Conservation (phyloP, 2,329 filamentous ascomycete genomes). For the Aureobasidium sp. region DNA sequence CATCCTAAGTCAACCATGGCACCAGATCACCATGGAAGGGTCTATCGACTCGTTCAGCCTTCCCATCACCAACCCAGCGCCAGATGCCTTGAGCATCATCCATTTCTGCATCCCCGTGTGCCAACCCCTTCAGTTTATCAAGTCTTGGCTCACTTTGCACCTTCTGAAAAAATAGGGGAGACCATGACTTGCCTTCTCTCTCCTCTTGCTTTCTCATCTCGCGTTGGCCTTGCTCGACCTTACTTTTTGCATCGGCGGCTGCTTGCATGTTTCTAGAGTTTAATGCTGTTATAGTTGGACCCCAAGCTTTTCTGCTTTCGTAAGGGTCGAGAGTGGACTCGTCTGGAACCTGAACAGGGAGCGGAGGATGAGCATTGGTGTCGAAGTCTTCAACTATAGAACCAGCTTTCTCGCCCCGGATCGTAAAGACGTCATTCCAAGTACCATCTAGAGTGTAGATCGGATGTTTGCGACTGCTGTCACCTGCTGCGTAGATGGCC, state of each 20-base stretch:
- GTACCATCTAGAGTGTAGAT: conserved; percentile 34
- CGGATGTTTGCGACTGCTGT: conserved; percentile 25
- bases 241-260: conserved; percentile 25
- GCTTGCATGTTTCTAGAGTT: conserved; percentile 35
- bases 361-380: conserved; percentile 20
- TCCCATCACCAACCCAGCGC: neutral
- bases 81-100: neutral
- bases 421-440: conserved; percentile 34
- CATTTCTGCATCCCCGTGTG: neutral
- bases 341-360: conserved; percentile 18
- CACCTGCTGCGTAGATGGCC: conserved; percentile 24
- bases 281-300: conserved; percentile 32
- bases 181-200: conserved; percentile 30
- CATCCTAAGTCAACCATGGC: neutral
- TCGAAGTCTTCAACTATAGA: conserved; percentile 32
- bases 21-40: conserved; percentile 5
- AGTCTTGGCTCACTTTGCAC: conserved; percentile 23
- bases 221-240: conserved; percentile 25
- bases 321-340: conserved; percentile 35
- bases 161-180: conserved; percentile 33
- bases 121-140: conserved; percentile 20
- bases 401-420: conserved; percentile 28
- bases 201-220: conserved; percentile 34
- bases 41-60: neutral
- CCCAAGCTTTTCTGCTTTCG: conserved; percentile 39